These are phyloP conservation scores for Pichia occidentalis DNA, from an alignment of 805 yeast genomes.

Conservation along the genomic window DNA sequence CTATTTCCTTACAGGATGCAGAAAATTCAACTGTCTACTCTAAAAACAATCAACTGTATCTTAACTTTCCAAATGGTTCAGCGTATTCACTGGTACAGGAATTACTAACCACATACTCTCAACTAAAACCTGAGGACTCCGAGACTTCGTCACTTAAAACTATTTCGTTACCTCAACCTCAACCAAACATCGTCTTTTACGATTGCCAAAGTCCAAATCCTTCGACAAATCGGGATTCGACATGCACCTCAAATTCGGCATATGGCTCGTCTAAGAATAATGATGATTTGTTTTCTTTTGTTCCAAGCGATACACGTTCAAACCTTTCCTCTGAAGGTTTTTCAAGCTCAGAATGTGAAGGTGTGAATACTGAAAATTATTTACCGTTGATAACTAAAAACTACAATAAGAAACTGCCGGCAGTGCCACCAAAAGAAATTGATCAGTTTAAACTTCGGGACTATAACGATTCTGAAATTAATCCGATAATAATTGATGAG, in stretches of 20 bases:
- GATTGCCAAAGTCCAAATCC: not conserved
- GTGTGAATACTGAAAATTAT: no score
- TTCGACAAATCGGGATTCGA: not conserved
- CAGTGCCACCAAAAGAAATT: constrained; percentile 20
- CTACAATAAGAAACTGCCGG: constrained; percentile 14
- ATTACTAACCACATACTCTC: constrained; percentile 4
- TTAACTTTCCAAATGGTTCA: constrained; percentile 6
- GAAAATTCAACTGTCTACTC: not conserved
- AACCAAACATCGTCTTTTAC: no score
- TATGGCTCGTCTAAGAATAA: not conserved
- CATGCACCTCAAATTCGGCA: not conserved
- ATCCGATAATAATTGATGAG: constrained; percentile 7
- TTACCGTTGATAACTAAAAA: constrained; percentile 1
- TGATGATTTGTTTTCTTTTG: constrained; percentile 2
- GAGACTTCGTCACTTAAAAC: not conserved
- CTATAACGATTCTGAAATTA: constrained; percentile 13
- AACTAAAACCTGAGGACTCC: not conserved
- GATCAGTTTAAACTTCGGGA: constrained; percentile 21
- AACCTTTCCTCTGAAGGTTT: constrained; percentile 4
- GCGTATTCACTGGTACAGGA: constrained; percentile 1
- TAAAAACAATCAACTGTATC: not conserved
- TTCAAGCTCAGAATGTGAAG: not conserved
- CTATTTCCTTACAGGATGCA: no score
- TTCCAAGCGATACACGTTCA: constrained; percentile 2
- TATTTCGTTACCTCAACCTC: no score